Conservation (phyloP, 495 filamentous ascomycete species). For the Podospora sp. region DNA sequence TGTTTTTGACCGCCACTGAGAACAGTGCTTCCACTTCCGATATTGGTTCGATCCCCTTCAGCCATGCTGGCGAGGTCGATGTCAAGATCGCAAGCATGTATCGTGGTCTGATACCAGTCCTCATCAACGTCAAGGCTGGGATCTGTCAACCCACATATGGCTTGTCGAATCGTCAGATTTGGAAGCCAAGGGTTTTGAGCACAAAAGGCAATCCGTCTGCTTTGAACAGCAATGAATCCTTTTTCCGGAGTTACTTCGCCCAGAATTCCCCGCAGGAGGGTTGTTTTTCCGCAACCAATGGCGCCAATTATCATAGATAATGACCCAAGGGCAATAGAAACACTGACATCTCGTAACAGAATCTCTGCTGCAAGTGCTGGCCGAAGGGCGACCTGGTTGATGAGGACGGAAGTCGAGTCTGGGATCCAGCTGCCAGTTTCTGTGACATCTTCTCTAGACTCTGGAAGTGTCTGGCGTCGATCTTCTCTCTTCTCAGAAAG, state of each 20-base stretch:
- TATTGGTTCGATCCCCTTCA: conserved; percentile 44
- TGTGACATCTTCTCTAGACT: not conserved
- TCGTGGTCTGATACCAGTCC: conserved; percentile 54
- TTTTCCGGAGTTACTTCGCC: conserved; percentile 28
- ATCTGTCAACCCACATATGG: conserved; percentile 54
- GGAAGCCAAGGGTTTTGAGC: conserved; percentile 53
- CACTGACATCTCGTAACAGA: not conserved
- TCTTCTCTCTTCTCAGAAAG: not conserved
- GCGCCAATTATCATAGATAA: conserved; percentile 36
- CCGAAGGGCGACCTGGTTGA: not conserved
- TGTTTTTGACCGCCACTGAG: conserved; percentile 31
- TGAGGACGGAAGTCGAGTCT: not conserved
- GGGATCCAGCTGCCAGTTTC: not conserved
- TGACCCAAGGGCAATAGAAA: not conserved
- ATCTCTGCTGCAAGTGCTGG: not conserved
- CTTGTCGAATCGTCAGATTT: conserved; percentile 61
- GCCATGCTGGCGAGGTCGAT: conserved; percentile 53
- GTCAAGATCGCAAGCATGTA: conserved; percentile 57
- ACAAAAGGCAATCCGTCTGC: conserved; percentile 40
- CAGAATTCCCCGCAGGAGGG: conserved; percentile 37
- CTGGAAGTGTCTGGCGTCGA: not conserved
- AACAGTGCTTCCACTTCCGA: conserved; percentile 8
- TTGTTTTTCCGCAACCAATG: conserved; percentile 41
- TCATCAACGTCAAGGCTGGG: conserved; percentile 33
- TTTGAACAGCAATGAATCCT: conserved; percentile 33